Conservation (phyloP, 305 asterid genomes). For the Fraxinus greggii region DNA sequence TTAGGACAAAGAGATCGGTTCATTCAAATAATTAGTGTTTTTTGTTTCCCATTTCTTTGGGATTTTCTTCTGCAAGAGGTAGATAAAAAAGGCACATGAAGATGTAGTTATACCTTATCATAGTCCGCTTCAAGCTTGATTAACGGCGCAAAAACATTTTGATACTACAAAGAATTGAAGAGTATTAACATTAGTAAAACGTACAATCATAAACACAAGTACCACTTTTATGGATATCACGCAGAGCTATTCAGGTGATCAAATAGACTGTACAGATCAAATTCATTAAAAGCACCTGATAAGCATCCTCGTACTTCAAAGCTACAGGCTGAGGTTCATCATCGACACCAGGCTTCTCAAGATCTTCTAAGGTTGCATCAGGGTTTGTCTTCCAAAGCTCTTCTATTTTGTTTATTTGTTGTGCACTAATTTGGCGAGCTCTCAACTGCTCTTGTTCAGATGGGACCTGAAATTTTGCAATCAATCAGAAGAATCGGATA, state of each 20-base stretch:
- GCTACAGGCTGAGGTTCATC: slow-evolving; percentile 97
- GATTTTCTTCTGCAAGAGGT: neutral
- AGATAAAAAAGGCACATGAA: slow-evolving; percentile 1
- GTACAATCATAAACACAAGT: slow-evolving; percentile 7
- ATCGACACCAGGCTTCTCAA: slow-evolving; percentile 99
- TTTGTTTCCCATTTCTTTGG: neutral
- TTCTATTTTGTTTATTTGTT: slow-evolving; percentile 97
- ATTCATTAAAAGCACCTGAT: slow-evolving; percentile 64
- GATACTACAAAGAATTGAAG: slow-evolving; percentile 62
- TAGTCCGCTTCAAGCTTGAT: slow-evolving; percentile 99
- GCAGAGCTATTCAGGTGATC: slow-evolving; percentile 10
- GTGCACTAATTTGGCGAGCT: slow-evolving; percentile 98
- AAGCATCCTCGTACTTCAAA: slow-evolving; percentile 96
- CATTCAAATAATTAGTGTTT: neutral
- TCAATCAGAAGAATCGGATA: slow-evolving; percentile 20
- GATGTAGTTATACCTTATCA: slow-evolving; percentile 67
- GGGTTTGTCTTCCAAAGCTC: slow-evolving; percentile 99
- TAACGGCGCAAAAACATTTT: slow-evolving; percentile 97
- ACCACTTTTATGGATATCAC: neutral
- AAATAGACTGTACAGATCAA: slow-evolving; percentile 9
- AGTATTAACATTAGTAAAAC: slow-evolving; percentile 22
- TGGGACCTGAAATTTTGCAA: slow-evolving; percentile 63
- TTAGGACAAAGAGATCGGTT: neutral
- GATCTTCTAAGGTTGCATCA: slow-evolving; percentile 97
- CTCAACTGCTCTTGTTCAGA: slow-evolving; percentile 98